Conservation (phyloP, 2,329 filamentous ascomycete species). For the Cladosporium sp. region DNA sequence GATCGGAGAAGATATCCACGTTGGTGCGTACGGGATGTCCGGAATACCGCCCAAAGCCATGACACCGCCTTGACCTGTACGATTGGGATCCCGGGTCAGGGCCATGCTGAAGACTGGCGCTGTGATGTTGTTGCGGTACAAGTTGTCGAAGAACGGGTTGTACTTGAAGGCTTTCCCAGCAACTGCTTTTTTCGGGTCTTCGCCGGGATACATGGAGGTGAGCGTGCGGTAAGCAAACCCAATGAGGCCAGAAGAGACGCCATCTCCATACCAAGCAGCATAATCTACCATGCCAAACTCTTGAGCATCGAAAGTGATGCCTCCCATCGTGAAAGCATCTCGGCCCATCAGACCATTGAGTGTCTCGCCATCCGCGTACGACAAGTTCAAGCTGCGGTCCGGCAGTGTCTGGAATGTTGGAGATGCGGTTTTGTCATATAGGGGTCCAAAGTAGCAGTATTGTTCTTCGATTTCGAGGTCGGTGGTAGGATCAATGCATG, state of each 20-base stretch:
- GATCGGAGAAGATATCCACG: constrained; percentile 43
- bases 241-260: constrained; percentile 49
- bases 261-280: constrained; percentile 39
- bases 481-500: constrained; percentile 29
- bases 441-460: constrained; percentile 38
- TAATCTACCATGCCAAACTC: constrained; percentile 49
- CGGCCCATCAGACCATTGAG: constrained; percentile 45
- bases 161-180: constrained; percentile 41
- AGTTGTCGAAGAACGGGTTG: constrained; percentile 54
- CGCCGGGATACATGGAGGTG: constrained; percentile 45
- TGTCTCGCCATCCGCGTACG: constrained; percentile 48
- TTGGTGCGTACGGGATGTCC: constrained; percentile 41
- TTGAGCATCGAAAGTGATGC: constrained; percentile 49
- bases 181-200: constrained; percentile 29
- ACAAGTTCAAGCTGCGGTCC: constrained; percentile 47
- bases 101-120: constrained; percentile 54
- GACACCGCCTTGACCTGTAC: constrained; percentile 42
- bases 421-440: constrained; percentile 33
- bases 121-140: constrained; percentile 49
- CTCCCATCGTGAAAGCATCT: constrained; percentile 48
- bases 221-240: constrained; percentile 55
- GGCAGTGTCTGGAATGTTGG: constrained; percentile 43
- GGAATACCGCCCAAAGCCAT: constrained; percentile 55
- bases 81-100: constrained; percentile 39
- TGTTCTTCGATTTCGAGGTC: constrained; percentile 25